A percentile compares a stretch with the other conserved stretches of the same genome.
Conservation (phyloP, 2,329 filamentous ascomycete species). For the Alternaria sp. region DNA sequence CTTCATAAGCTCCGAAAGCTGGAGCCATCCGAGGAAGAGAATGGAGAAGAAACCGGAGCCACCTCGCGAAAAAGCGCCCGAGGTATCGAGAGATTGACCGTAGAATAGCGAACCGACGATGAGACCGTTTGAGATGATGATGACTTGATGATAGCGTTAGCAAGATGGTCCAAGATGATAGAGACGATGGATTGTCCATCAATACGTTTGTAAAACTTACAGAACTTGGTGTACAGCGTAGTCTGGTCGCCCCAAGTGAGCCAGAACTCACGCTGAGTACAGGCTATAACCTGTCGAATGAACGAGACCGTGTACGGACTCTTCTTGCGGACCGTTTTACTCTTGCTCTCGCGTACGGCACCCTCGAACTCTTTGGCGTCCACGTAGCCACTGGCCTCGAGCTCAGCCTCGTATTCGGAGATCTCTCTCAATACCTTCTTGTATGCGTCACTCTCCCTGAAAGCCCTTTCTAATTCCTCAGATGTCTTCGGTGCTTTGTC, state of each 20-base stretch:
- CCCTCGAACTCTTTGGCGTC: slow-evolving; percentile 72
- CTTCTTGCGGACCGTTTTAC: slow-evolving; percentile 69
- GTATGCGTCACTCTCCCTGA: slow-evolving; percentile 69
- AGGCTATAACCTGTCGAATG: slow-evolving; percentile 72
- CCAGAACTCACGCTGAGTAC: slow-evolving; percentile 78
- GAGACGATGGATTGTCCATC: neutral
- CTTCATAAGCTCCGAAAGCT: slow-evolving; percentile 79
- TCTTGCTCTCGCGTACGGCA: slow-evolving; percentile 72
- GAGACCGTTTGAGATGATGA: slow-evolving; percentile 75
- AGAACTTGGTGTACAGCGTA: slow-evolving; percentile 75
- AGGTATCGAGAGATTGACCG: slow-evolving; percentile 66
- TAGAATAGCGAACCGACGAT: slow-evolving; percentile 85
- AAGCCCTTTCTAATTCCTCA: slow-evolving; percentile 72
- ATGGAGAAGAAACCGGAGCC: slow-evolving; percentile 73
- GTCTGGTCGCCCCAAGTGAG: slow-evolving; percentile 78
- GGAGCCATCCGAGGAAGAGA: slow-evolving; percentile 73
- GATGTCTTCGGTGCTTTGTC: slow-evolving; percentile 72
- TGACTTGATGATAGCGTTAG: slow-evolving; percentile 54
- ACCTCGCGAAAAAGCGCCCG: slow-evolving; percentile 69
- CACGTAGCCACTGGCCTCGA: slow-evolving; percentile 64
- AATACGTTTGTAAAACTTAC: neutral
- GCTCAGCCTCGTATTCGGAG: slow-evolving; percentile 64
- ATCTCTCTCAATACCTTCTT: slow-evolving; percentile 69
- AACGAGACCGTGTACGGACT: slow-evolving; percentile 82
- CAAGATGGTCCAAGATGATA: neutral